Evolutionary conservation across 2,329 filamentous ascomycete species (phyloP), one percentile per base, ranked within the genome.

Genomic region (Colletotrichum acutatum): DNA sequence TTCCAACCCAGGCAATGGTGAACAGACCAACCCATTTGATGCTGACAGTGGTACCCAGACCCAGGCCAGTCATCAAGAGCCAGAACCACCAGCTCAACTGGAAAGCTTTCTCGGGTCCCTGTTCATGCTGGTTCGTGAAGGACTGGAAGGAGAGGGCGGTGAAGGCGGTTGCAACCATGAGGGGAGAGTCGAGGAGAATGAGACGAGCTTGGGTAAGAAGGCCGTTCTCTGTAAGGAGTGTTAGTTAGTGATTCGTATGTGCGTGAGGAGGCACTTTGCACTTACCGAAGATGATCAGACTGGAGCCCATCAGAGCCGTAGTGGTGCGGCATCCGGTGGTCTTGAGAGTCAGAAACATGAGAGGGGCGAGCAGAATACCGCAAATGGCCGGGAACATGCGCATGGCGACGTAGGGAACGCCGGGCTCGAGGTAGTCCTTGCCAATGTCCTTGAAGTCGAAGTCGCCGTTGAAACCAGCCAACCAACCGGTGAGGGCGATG

Each of bases 361-460:
- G 94, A 12, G 97, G 96, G 65, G 97, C 94, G 49, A 97, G 90
- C 68, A 97, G 84, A 72, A 98, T 92, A 81, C 97, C 97, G 78
- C 95, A 93, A 76, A 98, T 86, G 68, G 97, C 97, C 52, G 97
- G 96, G 77, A 98, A 91, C 84, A 98, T 84, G 82, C 97, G 93
- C 97, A 99, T 99, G 68, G 97, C 94, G 68, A 99, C 97, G 84
- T 99, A 99, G 56, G 97, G 97, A 67, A 99, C 97, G 66, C 92
- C 91, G 4, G 97, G 95, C 85, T 98, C 97, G 75, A 98, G 82
- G 82, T 99, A 99, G 83, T 99, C 97, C 86, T 98, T 98, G 83
- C 97, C 97, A 84, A 99, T 99, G 78, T 99, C 95, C 87, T 98
- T 99, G 88, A 99, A 99, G 83, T 98, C 97, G 82, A 99, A 99